A percentile compares a stretch with the other conserved stretches of the same genome.
phyloP scores from a whole-genome alignment of 352 stramenopile species.

The Globisporangium ultimum region DNA sequence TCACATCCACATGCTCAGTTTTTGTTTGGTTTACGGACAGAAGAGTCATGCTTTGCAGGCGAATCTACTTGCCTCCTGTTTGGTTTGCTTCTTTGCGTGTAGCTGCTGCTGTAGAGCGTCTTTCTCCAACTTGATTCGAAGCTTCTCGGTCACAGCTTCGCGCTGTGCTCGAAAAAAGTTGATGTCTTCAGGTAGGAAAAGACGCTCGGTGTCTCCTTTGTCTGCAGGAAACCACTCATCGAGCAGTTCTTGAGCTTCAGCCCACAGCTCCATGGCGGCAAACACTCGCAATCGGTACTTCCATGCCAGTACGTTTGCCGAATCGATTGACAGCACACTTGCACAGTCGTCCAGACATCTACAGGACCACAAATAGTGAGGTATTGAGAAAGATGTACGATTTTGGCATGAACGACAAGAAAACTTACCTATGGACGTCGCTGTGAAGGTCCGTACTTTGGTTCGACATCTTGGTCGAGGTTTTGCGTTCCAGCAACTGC shows the following conservation, averaged over 20 bases:
- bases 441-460: background rate
- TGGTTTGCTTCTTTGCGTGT: conserved; percentile 5
- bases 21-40: too few relatives aligned
- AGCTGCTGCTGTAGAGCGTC: conserved; percentile 4
- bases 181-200: conserved; percentile 10
- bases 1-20: too few relatives aligned
- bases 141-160: background rate
- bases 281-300: conserved; percentile 12
- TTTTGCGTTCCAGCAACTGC: conserved; percentile 9
- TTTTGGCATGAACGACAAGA: background rate
- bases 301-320: conserved; percentile 15
- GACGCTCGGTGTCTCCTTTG: background rate
- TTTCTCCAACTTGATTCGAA: background rate
- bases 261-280: conserved; percentile 17
- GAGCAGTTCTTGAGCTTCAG: conserved; percentile 11
- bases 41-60: background rate
- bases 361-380: background rate
- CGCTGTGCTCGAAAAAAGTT: conserved; percentile 11
- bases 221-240: background rate
- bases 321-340: conserved; percentile 11
- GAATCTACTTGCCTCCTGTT: conserved; percentile 9
- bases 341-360: conserved; percentile 19
- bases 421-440: conserved; percentile 7
- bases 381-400: background rate
- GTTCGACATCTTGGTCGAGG: background rate